Base-by-base conservation (phyloP, 805 yeast genomes). In the Metschnikowia cerradonensis region DNA sequence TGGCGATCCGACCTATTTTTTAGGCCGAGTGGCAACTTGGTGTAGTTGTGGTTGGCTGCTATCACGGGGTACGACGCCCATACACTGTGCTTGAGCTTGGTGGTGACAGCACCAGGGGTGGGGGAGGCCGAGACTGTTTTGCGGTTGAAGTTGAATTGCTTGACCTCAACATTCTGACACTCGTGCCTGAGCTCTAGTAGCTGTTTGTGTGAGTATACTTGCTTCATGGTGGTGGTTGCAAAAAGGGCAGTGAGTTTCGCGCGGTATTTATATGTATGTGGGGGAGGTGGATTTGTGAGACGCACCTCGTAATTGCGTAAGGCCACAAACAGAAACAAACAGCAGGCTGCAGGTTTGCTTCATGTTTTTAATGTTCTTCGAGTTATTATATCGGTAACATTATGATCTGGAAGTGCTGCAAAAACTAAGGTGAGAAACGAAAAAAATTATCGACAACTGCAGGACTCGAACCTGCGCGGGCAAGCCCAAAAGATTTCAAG, bases 401-500 rank as follows among this genome's bases (percentile, higher is more conserved):
- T 35, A 14, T 15, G 22, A 35, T 8, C 4, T 10, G n/a, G 38
- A 8, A 13, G 19, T n/a, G 20, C 15, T 37, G 14, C 26, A 20
- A 37, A 19, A 37, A 26, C 3, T 8, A 8, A 26, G 1, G 11
- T 26, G 6, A 37, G 4, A 10, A 13, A 1, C 4, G 4, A 3
- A 32, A 41, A 48, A 55, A 57, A 49, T 31, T 47, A 41, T 11
- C 61, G 61, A 58, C 61, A 58, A 58, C 60, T 58, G 60, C 61
- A 58, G 61, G 61, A 56, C 47, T 58, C 61, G 61, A 58, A 58
- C 61, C 61, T 58, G 61, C 60, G 59, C 50, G 54, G 61, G 60
- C 63, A 57, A 59, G 51, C 62, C 62, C 62, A 59, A 59, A 59
- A 59, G 62, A 59, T 59, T 59, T 59, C 62, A 55, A 59, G 59